Conservation (phyloP, 495 filamentous ascomycete species). For the Penicillium tannophilum region DNA sequence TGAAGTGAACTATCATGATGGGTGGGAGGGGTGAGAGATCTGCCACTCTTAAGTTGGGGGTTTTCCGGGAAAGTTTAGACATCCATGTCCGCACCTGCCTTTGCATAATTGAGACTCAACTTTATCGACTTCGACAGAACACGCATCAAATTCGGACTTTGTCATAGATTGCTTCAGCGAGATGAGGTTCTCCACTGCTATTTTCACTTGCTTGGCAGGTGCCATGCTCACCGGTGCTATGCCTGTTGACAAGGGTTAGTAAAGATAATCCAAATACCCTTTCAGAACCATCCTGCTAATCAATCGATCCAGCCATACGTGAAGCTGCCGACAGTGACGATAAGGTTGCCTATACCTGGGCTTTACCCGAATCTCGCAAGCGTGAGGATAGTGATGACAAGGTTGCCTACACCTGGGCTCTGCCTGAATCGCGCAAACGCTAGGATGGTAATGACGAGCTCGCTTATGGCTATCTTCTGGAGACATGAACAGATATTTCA, state of each 20-base stretch:
- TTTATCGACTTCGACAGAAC: neutral
- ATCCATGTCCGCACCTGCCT: too few relatives aligned
- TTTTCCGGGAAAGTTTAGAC: too few relatives aligned
- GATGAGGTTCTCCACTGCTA: neutral
- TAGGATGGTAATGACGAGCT: too few relatives aligned
- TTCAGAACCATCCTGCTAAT: neutral
- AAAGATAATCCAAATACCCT: neutral
- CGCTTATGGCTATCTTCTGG: too few relatives aligned
- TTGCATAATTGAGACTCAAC: neutral
- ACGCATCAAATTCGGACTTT: neutral
- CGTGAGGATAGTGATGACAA: neutral
- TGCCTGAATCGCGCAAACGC: neutral
- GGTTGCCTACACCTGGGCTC: neutral
- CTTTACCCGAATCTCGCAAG: neutral
- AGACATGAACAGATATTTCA: too few relatives aligned
- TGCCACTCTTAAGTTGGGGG: too few relatives aligned
- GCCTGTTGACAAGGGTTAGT: neutral
- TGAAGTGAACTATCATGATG: too few relatives aligned
- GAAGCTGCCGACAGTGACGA: neutral
- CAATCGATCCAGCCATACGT: neutral
- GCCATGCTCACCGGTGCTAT: neutral
- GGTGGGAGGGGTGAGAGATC: too few relatives aligned
- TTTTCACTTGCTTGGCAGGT: neutral
- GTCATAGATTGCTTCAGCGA: neutral
- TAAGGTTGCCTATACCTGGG: neutral